Evolutionary conservation across 495 filamentous ascomycete genomes (phyloP).

Genomic region (Xylaria telfairii): DNA sequence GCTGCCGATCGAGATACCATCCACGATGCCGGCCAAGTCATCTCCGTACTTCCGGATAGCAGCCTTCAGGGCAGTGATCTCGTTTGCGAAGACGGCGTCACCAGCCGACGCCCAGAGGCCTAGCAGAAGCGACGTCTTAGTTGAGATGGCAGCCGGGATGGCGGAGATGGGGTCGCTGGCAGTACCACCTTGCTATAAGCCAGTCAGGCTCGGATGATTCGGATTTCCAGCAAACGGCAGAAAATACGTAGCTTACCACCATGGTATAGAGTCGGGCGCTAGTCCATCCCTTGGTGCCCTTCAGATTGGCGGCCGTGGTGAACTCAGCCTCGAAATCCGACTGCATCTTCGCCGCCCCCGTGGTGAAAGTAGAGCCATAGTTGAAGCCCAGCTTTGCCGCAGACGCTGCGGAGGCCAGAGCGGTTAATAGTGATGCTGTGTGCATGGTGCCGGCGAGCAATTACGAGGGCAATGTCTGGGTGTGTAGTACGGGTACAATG

Average conservation of each 20-base stretch:
- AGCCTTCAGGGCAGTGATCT: constrained; percentile 69
- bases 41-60: constrained; percentile 69
- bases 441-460: constrained; percentile 40
- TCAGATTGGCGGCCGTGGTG: constrained; percentile 69
- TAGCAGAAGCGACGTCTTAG: constrained; percentile 73
- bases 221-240: not conserved
- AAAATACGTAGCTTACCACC: constrained; percentile 42
- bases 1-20: constrained; percentile 87
- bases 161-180: constrained; percentile 66
- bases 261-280: constrained; percentile 66
- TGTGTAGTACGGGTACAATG: not conserved
- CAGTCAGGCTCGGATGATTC: not conserved
- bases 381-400: constrained; percentile 76
- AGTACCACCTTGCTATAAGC: constrained; percentile 52
- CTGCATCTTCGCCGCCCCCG: constrained; percentile 66
- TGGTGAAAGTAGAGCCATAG: constrained; percentile 69
- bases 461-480: not conserved
- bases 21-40: constrained; percentile 67
- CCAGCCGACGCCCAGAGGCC: constrained; percentile 80
- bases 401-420: constrained; percentile 38
- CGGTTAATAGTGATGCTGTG: constrained; percentile 25
- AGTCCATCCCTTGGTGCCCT: constrained; percentile 74
- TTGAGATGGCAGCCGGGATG: constrained; percentile 80
- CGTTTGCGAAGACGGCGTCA: constrained; percentile 65
- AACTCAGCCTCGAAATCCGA: constrained; percentile 75